Conservation (phyloP, 129 eudicot genomes). For the Escallonia rubra region DNA sequence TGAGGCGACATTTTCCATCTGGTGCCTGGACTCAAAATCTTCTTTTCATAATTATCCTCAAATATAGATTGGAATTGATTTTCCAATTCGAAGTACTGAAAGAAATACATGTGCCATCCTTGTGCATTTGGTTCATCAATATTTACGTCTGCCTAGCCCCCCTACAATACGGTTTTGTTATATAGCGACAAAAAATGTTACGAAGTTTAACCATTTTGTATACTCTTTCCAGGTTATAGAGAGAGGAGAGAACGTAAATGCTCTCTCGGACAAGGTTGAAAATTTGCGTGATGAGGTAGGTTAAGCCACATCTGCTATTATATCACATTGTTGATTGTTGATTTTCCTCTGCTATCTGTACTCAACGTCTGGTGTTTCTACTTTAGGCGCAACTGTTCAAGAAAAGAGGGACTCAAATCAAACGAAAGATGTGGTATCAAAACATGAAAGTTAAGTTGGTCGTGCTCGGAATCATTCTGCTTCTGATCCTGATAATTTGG, state of each 20-base stretch:
- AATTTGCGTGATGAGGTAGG: slow-evolving; percentile 66
- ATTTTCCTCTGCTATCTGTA: not conserved
- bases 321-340: no score
- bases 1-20: no score
- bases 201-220: not conserved
- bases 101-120: no score
- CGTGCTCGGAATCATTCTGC: not conserved
- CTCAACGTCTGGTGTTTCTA: not conserved
- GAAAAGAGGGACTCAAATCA: not conserved
- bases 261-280: slow-evolving; percentile 59
- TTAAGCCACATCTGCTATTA: not conserved
- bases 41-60: no score
- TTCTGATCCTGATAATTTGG: not conserved
- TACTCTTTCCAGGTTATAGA: slow-evolving; percentile 57
- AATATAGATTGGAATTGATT: no score
- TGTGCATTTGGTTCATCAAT: no score
- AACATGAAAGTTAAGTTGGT: slow-evolving; percentile 2
- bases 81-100: no score
- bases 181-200: no score
- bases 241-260: slow-evolving; percentile 64
- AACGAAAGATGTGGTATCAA: not conserved
- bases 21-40: no score
- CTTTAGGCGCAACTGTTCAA: not conserved
- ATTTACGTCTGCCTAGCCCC: no score
- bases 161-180: no score